Conservation (phyloP, 805 yeast genomes). For the Metschnikowia peoriensis region DNA sequence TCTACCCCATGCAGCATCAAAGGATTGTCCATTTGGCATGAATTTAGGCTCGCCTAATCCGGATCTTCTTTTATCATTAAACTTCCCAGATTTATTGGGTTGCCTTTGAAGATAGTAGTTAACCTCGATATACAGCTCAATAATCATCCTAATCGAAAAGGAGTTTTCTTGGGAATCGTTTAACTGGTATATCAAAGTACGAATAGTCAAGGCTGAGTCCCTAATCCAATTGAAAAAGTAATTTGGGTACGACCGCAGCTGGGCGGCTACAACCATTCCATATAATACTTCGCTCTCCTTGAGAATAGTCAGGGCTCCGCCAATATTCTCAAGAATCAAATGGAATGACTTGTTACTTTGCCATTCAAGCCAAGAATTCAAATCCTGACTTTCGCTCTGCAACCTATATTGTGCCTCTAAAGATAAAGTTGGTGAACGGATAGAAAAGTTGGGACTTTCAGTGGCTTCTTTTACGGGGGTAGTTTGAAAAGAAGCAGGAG, state of each 20-base stretch:
- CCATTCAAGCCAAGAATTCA: conserved; percentile 42
- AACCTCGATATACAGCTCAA: conserved; percentile 65
- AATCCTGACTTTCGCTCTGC: neutral
- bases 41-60: conserved; percentile 94
- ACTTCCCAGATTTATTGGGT: conserved; percentile 66
- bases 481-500: neutral
- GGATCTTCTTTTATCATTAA: conserved; percentile 35
- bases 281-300: conserved; percentile 37
- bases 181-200: conserved; percentile 57
- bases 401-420: neutral
- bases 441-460: neutral
- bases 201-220: conserved; percentile 81
- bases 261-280: conserved; percentile 86
- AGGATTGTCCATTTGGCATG: conserved; percentile 60
- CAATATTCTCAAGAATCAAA: conserved; percentile 53
- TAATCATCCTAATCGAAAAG: conserved; percentile 13
- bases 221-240: conserved; percentile 90
- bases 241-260: conserved; percentile 68
- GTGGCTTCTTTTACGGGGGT: neutral
- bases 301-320: conserved; percentile 43
- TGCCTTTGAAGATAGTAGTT: conserved; percentile 60
- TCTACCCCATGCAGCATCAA: conserved; percentile 78
- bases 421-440: too few relatives aligned
- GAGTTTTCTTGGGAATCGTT: conserved; percentile 35
- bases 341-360: conserved; percentile 45